These are phyloP conservation scores for Hypoxylon lienhwacheense DNA, from an alignment of 495 filamentous ascomycete species.

Conservation along the genomic window DNA sequence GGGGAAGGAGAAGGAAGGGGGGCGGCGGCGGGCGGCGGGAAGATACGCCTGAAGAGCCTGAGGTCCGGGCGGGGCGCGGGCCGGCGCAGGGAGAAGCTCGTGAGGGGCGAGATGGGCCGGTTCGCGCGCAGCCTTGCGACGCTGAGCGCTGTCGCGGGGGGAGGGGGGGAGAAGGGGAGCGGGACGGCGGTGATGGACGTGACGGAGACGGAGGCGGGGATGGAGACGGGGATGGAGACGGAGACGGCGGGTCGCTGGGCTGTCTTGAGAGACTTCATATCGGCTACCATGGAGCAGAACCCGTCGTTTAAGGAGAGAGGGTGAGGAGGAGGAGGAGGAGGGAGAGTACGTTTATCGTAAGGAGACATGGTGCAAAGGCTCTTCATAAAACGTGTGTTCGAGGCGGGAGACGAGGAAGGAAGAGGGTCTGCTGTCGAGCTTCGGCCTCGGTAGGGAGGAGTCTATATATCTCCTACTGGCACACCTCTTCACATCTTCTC, in stretches of 20 bases:
- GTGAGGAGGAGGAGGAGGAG: constrained; percentile 31
- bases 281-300: constrained; percentile 73
- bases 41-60: constrained; percentile 69
- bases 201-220: constrained; percentile 12
- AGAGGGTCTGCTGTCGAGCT: too few relatives aligned
- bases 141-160: constrained; percentile 53
- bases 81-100: constrained; percentile 79
- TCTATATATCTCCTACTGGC: too few relatives aligned
- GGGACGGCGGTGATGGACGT: background rate
- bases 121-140: constrained; percentile 81
- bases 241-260: constrained; percentile 64
- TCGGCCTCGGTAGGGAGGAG: too few relatives aligned
- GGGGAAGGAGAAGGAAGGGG: constrained; percentile 42
- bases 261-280: constrained; percentile 67
- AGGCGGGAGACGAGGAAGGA: too few relatives aligned
- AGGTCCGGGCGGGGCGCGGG: constrained; percentile 73
- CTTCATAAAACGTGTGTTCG: too few relatives aligned
- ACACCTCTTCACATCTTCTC: too few relatives aligned
- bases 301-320: constrained; percentile 55
- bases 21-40: constrained; percentile 45
- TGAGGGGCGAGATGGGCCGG: constrained; percentile 74
- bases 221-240: background rate
- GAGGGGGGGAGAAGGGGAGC: too few relatives aligned
- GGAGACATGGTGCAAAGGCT: too few relatives aligned
- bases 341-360: too few relatives aligned